These are phyloP conservation scores for Vigna reflexopilosa DNA, from an alignment of 306 rosid species.

Conservation along the genomic window DNA sequence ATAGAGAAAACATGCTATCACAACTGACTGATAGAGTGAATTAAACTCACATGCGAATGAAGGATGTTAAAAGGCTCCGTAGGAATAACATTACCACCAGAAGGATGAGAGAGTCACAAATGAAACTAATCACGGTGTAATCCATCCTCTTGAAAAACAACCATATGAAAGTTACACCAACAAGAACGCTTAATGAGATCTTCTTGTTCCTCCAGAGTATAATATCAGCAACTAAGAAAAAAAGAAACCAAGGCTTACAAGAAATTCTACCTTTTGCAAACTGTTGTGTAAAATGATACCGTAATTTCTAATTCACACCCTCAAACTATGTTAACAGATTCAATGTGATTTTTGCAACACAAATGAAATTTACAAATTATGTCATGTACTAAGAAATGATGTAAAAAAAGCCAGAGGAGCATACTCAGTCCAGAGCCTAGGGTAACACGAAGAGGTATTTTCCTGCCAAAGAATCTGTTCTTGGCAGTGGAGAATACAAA, in stretches of 20 bases:
- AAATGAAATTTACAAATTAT: not conserved
- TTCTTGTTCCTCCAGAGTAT: conserved; percentile 65
- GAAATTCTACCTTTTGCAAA: not conserved
- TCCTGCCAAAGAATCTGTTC: conserved; percentile 64
- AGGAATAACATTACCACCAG: conserved; percentile 51
- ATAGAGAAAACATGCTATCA: not conserved
- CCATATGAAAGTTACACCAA: conserved; percentile 59
- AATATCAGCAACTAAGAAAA: conserved; percentile 63
- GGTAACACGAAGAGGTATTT: conserved; percentile 59
- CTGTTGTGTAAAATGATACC: conserved; percentile 11
- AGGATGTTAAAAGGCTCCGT: conserved; percentile 54
- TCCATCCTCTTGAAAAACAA: conserved; percentile 56
- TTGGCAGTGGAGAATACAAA: conserved; percentile 45
- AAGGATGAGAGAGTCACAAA: conserved; percentile 57
- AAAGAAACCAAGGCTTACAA: conserved; percentile 30
- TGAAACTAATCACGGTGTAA: conserved; percentile 56
- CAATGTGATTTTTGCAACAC: not conserved
- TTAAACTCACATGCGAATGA: conserved; percentile 54
- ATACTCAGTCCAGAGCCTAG: conserved; percentile 70
- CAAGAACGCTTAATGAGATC: conserved; percentile 49
- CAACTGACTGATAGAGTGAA: not conserved
- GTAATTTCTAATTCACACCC: not conserved
- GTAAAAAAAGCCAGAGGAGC: conserved; percentile 11
- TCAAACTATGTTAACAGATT: conserved; percentile 4
- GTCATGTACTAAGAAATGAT: conserved; percentile 10